Conservation (phyloP, 305 asterid species). For the Solanum hybrid region DNA sequence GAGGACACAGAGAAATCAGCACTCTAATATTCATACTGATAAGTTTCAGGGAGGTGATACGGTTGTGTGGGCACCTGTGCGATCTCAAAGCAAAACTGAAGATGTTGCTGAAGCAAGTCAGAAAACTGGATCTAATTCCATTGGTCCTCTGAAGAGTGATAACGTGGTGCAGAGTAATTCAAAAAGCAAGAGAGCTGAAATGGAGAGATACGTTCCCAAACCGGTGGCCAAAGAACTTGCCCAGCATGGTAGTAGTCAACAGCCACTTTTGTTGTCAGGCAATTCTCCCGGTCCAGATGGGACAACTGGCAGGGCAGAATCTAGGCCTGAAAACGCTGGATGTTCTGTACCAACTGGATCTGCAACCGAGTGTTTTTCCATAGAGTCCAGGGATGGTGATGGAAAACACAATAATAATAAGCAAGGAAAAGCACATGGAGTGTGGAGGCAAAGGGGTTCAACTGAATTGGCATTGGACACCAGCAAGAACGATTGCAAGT, state of each 20-base stretch:
- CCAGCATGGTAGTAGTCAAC: conserved; percentile 52
- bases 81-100: conserved; percentile 52
- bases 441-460: conserved; percentile 53
- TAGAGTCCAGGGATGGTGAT: conserved; percentile 37
- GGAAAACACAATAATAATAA: conserved; percentile 31
- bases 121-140: conserved; percentile 29
- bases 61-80: conserved; percentile 94
- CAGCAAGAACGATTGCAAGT: conserved; percentile 21
- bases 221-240: conserved; percentile 90
- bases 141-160: conserved; percentile 31
- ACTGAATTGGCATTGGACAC: conserved; percentile 41
- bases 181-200: conserved; percentile 89
- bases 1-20: conserved; percentile 59
- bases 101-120: conserved; percentile 37
- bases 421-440: conserved; percentile 48
- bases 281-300: conserved; percentile 28
- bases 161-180: conserved; percentile 34
- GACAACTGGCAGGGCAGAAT: conserved; percentile 26
- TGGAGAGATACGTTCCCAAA: conserved; percentile 93
- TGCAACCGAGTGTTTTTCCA: conserved; percentile 18
- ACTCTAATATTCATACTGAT: conserved; percentile 42
- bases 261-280: conserved; percentile 25
- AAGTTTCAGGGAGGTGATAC: conserved; percentile 53
- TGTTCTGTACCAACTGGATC: conserved; percentile 26
- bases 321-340: conserved; percentile 21